phyloP scores from a whole-genome alignment of 1,284 basidiomycete genomes.

The Irpex rosettiformis region DNA sequence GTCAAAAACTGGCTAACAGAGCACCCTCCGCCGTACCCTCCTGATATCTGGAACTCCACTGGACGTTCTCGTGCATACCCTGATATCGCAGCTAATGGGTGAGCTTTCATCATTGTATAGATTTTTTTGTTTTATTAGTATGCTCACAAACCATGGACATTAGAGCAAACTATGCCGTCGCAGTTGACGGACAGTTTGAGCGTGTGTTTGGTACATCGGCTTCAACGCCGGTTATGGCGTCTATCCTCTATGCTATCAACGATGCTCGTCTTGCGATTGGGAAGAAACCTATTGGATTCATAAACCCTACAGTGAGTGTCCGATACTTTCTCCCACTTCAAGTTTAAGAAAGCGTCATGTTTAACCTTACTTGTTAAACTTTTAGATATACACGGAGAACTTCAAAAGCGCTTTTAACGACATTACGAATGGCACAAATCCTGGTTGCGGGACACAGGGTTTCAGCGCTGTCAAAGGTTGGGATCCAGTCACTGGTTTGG shows the following conservation, averaged over 20 bases:
- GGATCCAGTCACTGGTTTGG: constrained; percentile 47
- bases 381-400: constrained; percentile 49
- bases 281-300: constrained; percentile 48
- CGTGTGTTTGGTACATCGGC: constrained; percentile 47
- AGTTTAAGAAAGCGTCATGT: constrained; percentile 37
- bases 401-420: constrained; percentile 22
- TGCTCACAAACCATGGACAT: neutral
- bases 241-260: constrained; percentile 57
- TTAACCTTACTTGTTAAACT: constrained; percentile 38
- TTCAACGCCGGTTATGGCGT: constrained; percentile 39
- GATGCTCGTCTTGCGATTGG: constrained; percentile 46
- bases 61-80: constrained; percentile 30
- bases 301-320: constrained; percentile 53
- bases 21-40: constrained; percentile 23
- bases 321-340: neutral
- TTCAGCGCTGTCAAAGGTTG: constrained; percentile 47
- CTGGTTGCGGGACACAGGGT: constrained; percentile 28
- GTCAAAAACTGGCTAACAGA: constrained; percentile 30
- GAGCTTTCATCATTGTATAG: constrained; percentile 16
- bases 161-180: constrained; percentile 26
- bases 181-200: constrained; percentile 39
- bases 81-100: constrained; percentile 28
- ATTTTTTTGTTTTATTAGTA: too few relatives aligned
- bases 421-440: constrained; percentile 31
- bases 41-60: constrained; percentile 25